These are phyloP conservation scores for Lumnitzera racemosa DNA, from an alignment of 345 rosid genomes.

Conservation along the genomic window DNA sequence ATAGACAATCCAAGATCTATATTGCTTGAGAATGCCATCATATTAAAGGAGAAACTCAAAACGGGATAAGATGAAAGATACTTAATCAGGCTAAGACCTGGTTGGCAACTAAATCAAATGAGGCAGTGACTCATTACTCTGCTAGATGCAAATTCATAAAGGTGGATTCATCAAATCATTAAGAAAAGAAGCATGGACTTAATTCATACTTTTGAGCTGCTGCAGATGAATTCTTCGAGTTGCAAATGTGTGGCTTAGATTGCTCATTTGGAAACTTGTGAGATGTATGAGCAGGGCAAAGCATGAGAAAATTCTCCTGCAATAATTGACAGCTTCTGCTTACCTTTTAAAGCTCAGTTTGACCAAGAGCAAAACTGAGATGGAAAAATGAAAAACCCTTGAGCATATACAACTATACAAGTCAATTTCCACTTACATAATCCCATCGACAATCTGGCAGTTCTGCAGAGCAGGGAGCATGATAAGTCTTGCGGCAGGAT, in stretches of 20 bases:
- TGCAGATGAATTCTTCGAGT: background rate
- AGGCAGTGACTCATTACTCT: too few relatives aligned
- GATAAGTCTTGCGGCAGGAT: slow-evolving; percentile 74
- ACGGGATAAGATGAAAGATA: too few relatives aligned
- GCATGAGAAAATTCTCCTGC: slow-evolving; percentile 64
- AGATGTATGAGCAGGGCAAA: slow-evolving; percentile 70
- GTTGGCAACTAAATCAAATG: too few relatives aligned
- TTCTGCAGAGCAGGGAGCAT: slow-evolving; percentile 66
- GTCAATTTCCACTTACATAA: slow-evolving; percentile 26
- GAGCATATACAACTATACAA: too few relatives aligned
- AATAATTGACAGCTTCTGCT: slow-evolving; percentile 1
- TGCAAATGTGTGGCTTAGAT: slow-evolving; percentile 19
- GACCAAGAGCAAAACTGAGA: background rate
- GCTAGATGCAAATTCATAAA: background rate
- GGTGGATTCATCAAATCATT: background rate
- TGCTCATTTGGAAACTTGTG: slow-evolving; percentile 62
- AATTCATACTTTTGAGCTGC: slow-evolving; percentile 26
- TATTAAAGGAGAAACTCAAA: too few relatives aligned
- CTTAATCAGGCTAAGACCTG: too few relatives aligned
- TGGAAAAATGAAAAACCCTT: background rate
- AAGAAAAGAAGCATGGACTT: background rate
- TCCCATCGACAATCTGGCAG: slow-evolving; percentile 74
- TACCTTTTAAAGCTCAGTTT: background rate
- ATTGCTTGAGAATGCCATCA: too few relatives aligned
- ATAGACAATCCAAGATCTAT: too few relatives aligned